Conservation (phyloP, 2,329 filamentous ascomycete genomes). For the Pseudogymnoascus sp. region DNA sequence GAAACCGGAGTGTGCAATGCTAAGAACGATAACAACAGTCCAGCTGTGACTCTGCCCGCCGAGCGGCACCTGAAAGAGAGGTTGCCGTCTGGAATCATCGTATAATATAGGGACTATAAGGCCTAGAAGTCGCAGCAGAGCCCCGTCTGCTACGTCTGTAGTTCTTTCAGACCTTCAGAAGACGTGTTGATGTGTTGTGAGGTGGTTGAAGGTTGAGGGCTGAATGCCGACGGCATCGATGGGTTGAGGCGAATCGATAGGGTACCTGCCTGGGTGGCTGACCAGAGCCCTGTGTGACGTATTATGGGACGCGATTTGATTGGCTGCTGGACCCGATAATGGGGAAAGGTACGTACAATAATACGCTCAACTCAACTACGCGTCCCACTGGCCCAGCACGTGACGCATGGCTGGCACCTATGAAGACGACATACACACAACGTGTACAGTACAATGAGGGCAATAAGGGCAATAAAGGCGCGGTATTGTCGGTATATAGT, state of each 20-base stretch:
- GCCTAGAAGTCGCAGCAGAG: neutral
- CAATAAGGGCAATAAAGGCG: neutral
- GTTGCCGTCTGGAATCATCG: slow-evolving; percentile 16
- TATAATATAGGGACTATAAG: neutral
- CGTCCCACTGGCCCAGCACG: neutral
- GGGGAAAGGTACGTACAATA: neutral
- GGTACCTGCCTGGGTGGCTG: slow-evolving; percentile 9
- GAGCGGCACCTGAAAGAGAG: slow-evolving; percentile 40
- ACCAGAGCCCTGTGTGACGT: neutral
- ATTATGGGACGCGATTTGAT: neutral
- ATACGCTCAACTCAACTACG: neutral
- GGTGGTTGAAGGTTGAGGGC: neutral
- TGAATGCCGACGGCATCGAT: slow-evolving; percentile 2
- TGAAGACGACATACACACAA: neutral
- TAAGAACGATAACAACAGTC: slow-evolving; percentile 58
- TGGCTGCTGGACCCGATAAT: neutral
- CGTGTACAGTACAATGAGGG: neutral
- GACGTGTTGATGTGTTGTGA: neutral
- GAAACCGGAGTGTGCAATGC: slow-evolving; percentile 41
- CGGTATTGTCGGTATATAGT: neutral
- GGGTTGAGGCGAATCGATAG: slow-evolving; percentile 7
- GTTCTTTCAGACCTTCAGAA: neutral
- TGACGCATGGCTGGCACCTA: neutral
- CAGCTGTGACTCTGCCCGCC: slow-evolving; percentile 54
- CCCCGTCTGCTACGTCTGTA: slow-evolving; percentile 2